These are phyloP conservation scores for Cyclostephanos tholiformis DNA, from an alignment of 108 stramenopile species.

Conservation along the genomic window DNA sequence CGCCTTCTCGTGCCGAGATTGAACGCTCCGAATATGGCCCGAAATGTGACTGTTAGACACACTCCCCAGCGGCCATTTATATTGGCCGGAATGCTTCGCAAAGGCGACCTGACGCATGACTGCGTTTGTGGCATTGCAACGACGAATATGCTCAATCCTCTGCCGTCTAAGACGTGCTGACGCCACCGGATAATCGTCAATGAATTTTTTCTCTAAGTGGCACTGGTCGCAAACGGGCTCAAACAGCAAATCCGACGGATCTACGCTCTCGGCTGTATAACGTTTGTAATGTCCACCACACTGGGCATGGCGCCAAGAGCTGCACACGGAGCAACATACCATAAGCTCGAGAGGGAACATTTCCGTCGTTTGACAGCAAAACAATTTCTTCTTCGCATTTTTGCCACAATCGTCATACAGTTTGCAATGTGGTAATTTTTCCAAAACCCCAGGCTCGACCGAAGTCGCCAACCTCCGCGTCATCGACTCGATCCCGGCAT, in stretches of 20 bases:
- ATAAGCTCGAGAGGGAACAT: conserved; percentile 69
- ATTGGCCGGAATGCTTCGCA: conserved; percentile 77
- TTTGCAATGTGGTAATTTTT: conserved; percentile 84
- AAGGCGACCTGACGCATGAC: conserved; percentile 80
- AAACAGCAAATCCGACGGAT: conserved; percentile 51
- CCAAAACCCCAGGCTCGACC: conserved; percentile 74
- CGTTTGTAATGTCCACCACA: conserved; percentile 87
- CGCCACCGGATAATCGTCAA: conserved; percentile 46
- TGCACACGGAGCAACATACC: conserved; percentile 85
- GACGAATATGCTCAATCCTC: conserved; percentile 75
- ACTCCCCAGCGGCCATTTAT: conserved; percentile 84
- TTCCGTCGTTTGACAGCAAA: conserved; percentile 85
- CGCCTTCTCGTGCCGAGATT: conserved; percentile 79
- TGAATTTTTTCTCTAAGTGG: conserved; percentile 59
- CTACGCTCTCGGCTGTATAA: conserved; percentile 59
- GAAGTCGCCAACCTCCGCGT: conserved; percentile 47
- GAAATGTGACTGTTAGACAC: conserved; percentile 70
- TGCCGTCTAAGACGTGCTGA: conserved; percentile 66
- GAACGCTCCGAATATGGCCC: conserved; percentile 77
- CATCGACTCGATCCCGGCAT: conserved; percentile 17
- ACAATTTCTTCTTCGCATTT: conserved; percentile 52
- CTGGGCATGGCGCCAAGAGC: conserved; percentile 84
- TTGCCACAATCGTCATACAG: conserved; percentile 56
- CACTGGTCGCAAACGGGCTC: conserved; percentile 76
- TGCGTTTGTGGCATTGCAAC: conserved; percentile 66